Conservation (phyloP, 2,329 filamentous ascomycete species). For the Scedosporium aurantiacum region DNA sequence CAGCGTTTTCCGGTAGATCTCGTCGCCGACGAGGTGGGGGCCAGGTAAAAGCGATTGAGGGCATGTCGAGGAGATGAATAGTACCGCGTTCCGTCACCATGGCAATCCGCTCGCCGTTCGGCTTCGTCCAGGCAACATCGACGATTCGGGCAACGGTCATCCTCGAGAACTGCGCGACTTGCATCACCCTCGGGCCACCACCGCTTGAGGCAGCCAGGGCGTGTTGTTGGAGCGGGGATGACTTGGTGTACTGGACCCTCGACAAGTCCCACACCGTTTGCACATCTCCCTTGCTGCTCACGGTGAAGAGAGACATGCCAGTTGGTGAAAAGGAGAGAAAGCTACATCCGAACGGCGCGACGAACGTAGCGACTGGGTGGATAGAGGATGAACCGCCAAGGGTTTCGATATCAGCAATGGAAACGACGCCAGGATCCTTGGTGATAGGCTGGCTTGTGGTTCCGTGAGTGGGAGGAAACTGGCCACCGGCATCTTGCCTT, state of each 20-base stretch:
- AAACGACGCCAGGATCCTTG: conserved; percentile 63
- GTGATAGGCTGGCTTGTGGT: conserved; percentile 42
- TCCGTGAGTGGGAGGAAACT: conserved; percentile 70
- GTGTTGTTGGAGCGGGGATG: conserved; percentile 41
- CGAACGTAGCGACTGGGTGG: conserved; percentile 60
- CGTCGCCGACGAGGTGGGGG: conserved; percentile 56
- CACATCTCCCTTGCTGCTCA: conserved; percentile 73
- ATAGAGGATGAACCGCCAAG: conserved; percentile 41
- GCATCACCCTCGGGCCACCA: conserved; percentile 56
- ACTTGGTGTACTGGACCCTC: conserved; percentile 50
- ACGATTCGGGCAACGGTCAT: conserved; percentile 87
- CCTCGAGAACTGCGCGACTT: conserved; percentile 78
- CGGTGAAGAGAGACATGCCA: conserved; percentile 64
- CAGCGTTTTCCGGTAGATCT: conserved; percentile 27
- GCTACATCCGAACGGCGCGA: conserved; percentile 63
- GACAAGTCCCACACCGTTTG: conserved; percentile 75
- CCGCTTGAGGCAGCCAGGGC: conserved; percentile 26
- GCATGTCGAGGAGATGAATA: conserved; percentile 82
- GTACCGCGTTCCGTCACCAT: conserved; percentile 94
- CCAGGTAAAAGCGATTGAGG: conserved; percentile 74
- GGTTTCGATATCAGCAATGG: conserved; percentile 59
- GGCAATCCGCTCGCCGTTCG: conserved; percentile 70
- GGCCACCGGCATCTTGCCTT: conserved; percentile 33
- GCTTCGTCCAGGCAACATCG: conserved; percentile 78
- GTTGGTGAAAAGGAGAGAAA: conserved; percentile 69